Evolutionary conservation across 2,329 filamentous ascomycete species (phyloP), one percentile per base, ranked within the genome.

Genomic region (Ophiosphaerella korrae): DNA sequence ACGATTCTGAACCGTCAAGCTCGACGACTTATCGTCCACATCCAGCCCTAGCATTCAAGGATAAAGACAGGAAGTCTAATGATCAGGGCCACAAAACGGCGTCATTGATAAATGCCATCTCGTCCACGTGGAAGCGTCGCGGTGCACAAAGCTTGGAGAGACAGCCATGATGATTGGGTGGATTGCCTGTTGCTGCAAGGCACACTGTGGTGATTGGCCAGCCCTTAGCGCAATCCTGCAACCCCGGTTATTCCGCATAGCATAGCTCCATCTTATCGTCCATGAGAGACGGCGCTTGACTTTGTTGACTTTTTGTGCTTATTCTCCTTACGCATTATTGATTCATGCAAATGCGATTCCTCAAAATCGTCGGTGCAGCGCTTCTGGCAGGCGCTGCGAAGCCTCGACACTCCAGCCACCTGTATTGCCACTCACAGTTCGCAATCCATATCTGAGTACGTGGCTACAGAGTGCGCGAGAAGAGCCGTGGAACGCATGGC

Each of bases 401-500:
- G 81, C 82, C 18, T 85, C 83, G 13, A 77, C 73, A 26, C 75
- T 86, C 43, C 81, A 78, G 26, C 84, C 84, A 48, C 78, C 78
- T 11, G 76, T 81, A 6, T 72, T 81, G 40, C 79, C 79, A 12
- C 71, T 81, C 55, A 74, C 80, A 50, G 79, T 81, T 39, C 74
- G 79, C 49, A 81, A 78, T 51, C 79, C 79, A 13, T 81, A 81
- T 60, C 67, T 81, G 47, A 80, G 77, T 48, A 78, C 78, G 63
- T 82, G 72, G 80, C 77, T 90, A 49, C 79, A 80, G 41, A 81
- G 83, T 71, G 89, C 90, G 35, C 82, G 91, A 60, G 82, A 88
- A 48, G 81, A 81, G 39, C 91, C 91, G 2, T 95, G 90, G 90
- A 82, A 85, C 46, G 83, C 84, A 74, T 96, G 91, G 91, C 91